Base-by-base conservation (phyloP, 2,329 filamentous ascomycete genomes). In the Paraphaeosphaeria minitans region DNA sequence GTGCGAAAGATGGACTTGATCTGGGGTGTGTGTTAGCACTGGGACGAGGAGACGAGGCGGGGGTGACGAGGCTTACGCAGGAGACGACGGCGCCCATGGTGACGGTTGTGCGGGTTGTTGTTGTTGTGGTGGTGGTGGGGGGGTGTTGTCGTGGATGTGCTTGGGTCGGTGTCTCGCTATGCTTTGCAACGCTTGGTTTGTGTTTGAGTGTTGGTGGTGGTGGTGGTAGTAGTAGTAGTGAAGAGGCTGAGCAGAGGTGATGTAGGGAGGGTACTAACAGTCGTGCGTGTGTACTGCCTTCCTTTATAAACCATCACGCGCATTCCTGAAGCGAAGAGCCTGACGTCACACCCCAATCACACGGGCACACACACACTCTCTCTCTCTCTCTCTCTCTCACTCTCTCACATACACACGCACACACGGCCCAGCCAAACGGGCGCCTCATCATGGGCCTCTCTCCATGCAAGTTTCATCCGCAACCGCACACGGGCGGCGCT, bases 11-110 rank as follows among this genome's bases (percentile, higher is more conserved):
- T 67, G 60, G 73, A 66, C 56, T 77, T 65, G 68, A 80, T 77
- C 78, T 80, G 59, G 12, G 9, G 5, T n/a, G 13, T 8, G 7
- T 62, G 63, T 75, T 66, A 75, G 71, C 14, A 39, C 4, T 14
- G 43, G 5, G 31, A 50, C n/a, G n/a, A 29, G 22, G 24, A 19
- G 31, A 22, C 43, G 41, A n/a, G 27, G 29, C 3, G 42, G 39
- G 48, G 13, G 41, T 53, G n/a, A 46, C 24, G 37, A 22, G 53
- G 85, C 90, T 72, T 91, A 94, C 91, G 75, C 91, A 93, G 76
- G 90, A 93, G 66, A 92, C 83, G 72, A 95, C 88, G 78, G 89
- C 90, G 81, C 91, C 91, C 91, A 95, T 94, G 67, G 77, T 88
- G 71, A 42, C 31, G 67, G 59, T 63, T 63, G 53, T 24, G 33